These are phyloP conservation scores for Penicillium ochrochloron DNA, from an alignment of 495 filamentous ascomycete species.

Conservation along the genomic window DNA sequence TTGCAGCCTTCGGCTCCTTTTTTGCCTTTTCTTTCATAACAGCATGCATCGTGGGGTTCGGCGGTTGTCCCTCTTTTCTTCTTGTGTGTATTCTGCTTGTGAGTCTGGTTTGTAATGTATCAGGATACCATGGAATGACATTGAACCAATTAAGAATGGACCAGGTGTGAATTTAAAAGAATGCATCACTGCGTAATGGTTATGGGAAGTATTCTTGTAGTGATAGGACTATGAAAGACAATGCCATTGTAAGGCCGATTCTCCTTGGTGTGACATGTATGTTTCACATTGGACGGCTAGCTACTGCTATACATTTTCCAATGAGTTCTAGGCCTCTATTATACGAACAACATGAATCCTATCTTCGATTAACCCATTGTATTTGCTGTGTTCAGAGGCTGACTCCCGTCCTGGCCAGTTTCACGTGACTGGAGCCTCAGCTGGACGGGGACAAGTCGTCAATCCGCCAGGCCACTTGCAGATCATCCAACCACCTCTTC, in stretches of 20 bases:
- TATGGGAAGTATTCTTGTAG: background rate
- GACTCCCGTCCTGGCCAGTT: background rate
- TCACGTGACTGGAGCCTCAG: conserved; percentile 16
- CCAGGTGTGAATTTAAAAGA: background rate
- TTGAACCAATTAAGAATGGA: conserved; percentile 8
- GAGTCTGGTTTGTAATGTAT: conserved; percentile 26
- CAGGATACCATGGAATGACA: conserved; percentile 33
- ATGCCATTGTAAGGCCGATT: background rate
- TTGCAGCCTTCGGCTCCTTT: conserved; percentile 15
- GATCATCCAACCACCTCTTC: conserved; percentile 12
- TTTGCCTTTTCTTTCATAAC: conserved; percentile 24
- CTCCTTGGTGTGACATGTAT: background rate
- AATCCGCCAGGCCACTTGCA: conserved; percentile 4
- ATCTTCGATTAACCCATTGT: background rate
- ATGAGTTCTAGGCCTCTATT: background rate
- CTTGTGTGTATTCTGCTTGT: conserved; percentile 25
- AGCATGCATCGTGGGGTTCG: conserved; percentile 40
- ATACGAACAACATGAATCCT: background rate
- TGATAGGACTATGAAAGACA: background rate
- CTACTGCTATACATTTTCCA: background rate
- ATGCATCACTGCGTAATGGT: background rate
- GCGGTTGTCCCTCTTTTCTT: conserved; percentile 30
- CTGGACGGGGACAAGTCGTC: conserved; percentile 12
- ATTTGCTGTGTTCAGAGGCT: background rate
- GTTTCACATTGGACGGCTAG: no score